Evolutionary conservation across 2,329 filamentous ascomycete genomes (phyloP).

Genomic region (Lachnellula hyalina): DNA sequence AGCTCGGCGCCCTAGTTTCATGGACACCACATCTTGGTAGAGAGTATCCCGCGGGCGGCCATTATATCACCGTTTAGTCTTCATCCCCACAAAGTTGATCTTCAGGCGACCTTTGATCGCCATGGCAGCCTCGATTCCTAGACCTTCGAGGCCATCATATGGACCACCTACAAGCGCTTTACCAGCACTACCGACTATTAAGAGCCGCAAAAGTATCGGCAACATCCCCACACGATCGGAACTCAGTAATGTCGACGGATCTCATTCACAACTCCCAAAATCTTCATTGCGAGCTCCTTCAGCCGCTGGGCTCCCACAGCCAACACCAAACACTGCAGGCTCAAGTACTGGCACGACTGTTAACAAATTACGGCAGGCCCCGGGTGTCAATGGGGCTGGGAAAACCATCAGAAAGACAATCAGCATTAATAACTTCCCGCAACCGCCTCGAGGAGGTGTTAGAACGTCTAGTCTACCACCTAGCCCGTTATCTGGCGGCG

Average conservation of each 20-base stretch:
- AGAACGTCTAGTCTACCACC: slow-evolving; percentile 57
- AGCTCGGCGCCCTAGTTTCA: slow-evolving; percentile 20
- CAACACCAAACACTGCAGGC: slow-evolving; percentile 43
- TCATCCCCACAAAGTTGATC: slow-evolving; percentile 1
- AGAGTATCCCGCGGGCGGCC: slow-evolving; percentile 13
- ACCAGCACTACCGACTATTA: slow-evolving; percentile 67
- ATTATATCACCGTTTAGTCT: slow-evolving; percentile 14
- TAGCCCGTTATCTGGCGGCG: slow-evolving; percentile 51
- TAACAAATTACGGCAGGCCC: slow-evolving; percentile 50
- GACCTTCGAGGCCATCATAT: slow-evolving; percentile 59
- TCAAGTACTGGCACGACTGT: slow-evolving; percentile 43
- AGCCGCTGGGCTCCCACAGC: slow-evolving; percentile 36
- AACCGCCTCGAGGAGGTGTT: slow-evolving; percentile 68
- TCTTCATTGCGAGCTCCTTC: slow-evolving; percentile 57
- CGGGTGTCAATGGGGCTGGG: slow-evolving; percentile 52
- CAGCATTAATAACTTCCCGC: slow-evolving; percentile 90
- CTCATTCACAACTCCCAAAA: slow-evolving; percentile 42
- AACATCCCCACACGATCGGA: slow-evolving; percentile 52
- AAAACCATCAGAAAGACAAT: slow-evolving; percentile 79
- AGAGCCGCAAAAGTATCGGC: slow-evolving; percentile 63
- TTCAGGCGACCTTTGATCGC: slow-evolving; percentile 1
- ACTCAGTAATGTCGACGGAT: slow-evolving; percentile 20
- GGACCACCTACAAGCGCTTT: slow-evolving; percentile 68
- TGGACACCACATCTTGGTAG: slow-evolving; percentile 18
- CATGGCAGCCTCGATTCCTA: slow-evolving; percentile 34